Conservation (phyloP, 768 basidiomycete genomes). For the Austroboletus eburneus region DNA sequence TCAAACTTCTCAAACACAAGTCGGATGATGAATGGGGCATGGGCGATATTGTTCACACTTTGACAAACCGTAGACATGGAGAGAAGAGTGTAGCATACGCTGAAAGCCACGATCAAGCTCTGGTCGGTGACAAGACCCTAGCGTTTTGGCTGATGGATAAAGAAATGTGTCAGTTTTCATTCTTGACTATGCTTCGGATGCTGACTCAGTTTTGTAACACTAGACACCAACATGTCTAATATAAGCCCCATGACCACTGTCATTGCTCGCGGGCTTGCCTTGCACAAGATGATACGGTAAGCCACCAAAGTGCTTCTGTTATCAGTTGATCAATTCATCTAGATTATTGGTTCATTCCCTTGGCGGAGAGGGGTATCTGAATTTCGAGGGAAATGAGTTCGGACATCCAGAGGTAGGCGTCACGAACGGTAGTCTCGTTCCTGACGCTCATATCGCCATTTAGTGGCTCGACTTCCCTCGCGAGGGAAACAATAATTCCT, state of each 20-base stretch:
- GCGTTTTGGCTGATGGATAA: constrained; percentile 99
- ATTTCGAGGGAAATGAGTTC: constrained; percentile 98
- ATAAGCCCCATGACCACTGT: constrained; percentile 75
- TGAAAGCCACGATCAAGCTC: constrained; percentile 96
- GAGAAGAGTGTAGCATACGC: constrained; percentile 93
- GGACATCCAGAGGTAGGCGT: constrained; percentile 86
- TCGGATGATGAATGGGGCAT: constrained; percentile 86
- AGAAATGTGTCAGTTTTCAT: constrained; percentile 83
- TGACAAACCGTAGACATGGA: constrained; percentile 83
- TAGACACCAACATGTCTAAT: constrained; percentile 95
- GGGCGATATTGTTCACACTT: constrained; percentile 78
- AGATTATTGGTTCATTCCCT: constrained; percentile 89
- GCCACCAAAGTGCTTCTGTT: background rate
- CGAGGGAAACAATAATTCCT: constrained; percentile 91
- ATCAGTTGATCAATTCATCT: background rate
- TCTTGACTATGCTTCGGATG: background rate
- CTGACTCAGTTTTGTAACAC: constrained; percentile 1
- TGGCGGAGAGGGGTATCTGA: constrained; percentile 96
- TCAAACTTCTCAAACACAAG: constrained; percentile 95
- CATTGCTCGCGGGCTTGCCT: constrained; percentile 82
- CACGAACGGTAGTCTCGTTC: background rate
- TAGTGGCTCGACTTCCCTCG: constrained; percentile 99
- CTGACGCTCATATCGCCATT: background rate
- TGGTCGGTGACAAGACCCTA: constrained; percentile 97
- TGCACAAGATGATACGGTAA: constrained; percentile 98